Evolutionary conservation across 129 eudicot genomes (phyloP).

Genomic region (Escallonia rubra): DNA sequence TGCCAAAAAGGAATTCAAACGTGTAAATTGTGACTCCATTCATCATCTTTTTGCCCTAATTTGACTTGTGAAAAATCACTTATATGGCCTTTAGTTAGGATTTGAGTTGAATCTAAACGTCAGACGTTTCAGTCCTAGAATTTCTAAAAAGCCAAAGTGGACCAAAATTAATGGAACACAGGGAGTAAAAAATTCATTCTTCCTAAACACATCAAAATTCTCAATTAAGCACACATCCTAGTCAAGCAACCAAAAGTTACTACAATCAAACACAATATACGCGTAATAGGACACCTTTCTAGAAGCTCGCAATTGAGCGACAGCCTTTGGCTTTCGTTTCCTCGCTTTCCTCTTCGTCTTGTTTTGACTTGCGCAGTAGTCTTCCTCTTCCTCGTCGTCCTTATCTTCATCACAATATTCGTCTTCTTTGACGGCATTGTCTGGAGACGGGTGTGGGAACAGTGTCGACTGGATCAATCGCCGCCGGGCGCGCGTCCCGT

Average conservation of each 20-base stretch:
- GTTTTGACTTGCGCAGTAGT: conserved; percentile 24
- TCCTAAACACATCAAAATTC: neutral
- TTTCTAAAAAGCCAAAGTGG: no score
- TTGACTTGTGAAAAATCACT: no score
- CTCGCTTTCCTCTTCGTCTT: conserved; percentile 33
- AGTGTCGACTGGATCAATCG: conserved; percentile 71
- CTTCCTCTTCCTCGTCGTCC: conserved; percentile 46
- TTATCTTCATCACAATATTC: conserved; percentile 21
- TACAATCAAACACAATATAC: neutral
- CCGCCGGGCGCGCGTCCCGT: conserved; percentile 38
- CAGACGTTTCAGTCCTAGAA: no score
- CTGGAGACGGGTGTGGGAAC: conserved; percentile 52
- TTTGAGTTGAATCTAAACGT: no score
- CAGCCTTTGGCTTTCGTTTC: conserved; percentile 42
- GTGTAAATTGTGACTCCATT: no score
- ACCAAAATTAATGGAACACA: no score
- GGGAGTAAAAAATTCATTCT: no score
- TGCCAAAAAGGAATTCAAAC: no score
- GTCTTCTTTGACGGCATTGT: conserved; percentile 14
- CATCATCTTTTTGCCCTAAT: no score
- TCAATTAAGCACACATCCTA: neutral
- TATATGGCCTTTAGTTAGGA: no score
- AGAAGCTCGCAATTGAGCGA: conserved; percentile 28
- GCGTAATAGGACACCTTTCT: conserved; percentile 30
- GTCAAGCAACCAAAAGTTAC: neutral